Percentiles rank a stretch among this genome's conserved stretches.
These are phyloP conservation scores for Colletotrichum endophyticum DNA, from an alignment of 2,329 filamentous ascomycete species.

Conservation along the genomic window DNA sequence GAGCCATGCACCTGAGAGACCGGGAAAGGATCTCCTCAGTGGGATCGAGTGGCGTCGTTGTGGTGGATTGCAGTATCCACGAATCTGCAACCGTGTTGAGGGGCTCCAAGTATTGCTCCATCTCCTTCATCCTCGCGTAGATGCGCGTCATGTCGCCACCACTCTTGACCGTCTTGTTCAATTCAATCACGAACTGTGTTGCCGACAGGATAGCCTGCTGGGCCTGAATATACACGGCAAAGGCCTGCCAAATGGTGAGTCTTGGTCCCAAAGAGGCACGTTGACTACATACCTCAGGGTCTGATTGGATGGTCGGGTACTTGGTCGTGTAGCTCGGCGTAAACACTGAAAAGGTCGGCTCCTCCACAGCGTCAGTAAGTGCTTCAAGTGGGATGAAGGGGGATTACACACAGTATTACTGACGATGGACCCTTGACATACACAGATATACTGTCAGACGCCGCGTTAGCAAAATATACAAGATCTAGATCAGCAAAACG, in stretches of 20 bases:
- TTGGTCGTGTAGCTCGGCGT: conserved; percentile 49
- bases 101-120: conserved; percentile 42
- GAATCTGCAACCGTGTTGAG: conserved; percentile 38
- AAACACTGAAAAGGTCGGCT: conserved; percentile 47
- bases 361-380: conserved; percentile 29
- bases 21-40: conserved; percentile 46
- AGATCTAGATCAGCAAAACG: conserved; percentile 3
- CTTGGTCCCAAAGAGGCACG: neutral
- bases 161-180: conserved; percentile 45
- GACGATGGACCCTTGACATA: conserved; percentile 45
- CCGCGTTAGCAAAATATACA: neutral
- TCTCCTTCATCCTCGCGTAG: conserved; percentile 44
- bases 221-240: conserved; percentile 46
- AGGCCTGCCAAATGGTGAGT: conserved; percentile 37
- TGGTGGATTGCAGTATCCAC: conserved; percentile 36
- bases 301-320: conserved; percentile 43
- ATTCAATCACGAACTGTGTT: conserved; percentile 52
- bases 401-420: conserved; percentile 47
- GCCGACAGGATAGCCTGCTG: conserved; percentile 52
- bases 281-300: conserved; percentile 40
- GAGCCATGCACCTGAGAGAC: conserved; percentile 49
- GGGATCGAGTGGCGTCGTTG: conserved; percentile 39
- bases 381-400: neutral
- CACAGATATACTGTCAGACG: conserved; percentile 45
- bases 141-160: conserved; percentile 42